A percentile compares a stretch with the other conserved stretches of the same genome.
phyloP scores from a whole-genome alignment of 1,284 basidiomycete species.

The Malassezia caprae region DNA sequence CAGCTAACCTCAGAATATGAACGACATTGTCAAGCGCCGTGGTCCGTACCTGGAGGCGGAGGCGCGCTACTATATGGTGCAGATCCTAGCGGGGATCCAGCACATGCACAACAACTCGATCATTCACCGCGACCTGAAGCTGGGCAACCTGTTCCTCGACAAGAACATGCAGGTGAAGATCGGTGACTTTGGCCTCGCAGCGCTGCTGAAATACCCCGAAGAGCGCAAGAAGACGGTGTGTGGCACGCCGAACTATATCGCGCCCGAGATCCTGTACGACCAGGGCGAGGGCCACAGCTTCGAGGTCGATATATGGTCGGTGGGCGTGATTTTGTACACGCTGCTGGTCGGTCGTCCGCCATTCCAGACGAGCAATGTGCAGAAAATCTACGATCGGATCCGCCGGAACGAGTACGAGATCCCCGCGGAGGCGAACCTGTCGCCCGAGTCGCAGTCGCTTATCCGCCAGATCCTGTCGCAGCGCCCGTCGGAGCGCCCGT shows the following conservation, averaged over 20 bases:
- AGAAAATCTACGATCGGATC: conserved; percentile 61
- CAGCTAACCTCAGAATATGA: conserved; percentile 52
- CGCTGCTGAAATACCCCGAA: conserved; percentile 86
- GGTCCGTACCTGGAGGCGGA: conserved; percentile 85
- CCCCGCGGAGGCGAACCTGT: conserved; percentile 65
- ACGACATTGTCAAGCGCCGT: conserved; percentile 83
- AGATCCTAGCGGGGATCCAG: conserved; percentile 86
- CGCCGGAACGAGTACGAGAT: conserved; percentile 89
- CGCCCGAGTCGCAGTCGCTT: conserved; percentile 63
- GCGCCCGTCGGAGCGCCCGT: conserved; percentile 59
- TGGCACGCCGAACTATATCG: conserved; percentile 97
- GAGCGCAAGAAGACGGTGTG: conserved; percentile 98
- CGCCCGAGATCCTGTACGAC: conserved; percentile 92
- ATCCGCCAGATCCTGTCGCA: conserved; percentile 76
- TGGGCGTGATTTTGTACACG: conserved; percentile 88
- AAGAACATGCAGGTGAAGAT: conserved; percentile 87
- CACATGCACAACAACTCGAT: conserved; percentile 88
- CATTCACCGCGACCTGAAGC: conserved; percentile 60
- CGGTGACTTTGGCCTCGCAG: conserved; percentile 92
- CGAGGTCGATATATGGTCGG: conserved; percentile 95
- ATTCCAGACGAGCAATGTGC: conserved; percentile 91
- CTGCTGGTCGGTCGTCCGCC: conserved; percentile 85
- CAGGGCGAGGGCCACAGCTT: conserved; percentile 92
- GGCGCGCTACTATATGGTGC: conserved; percentile 80
- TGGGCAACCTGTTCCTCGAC: conserved; percentile 91